Base-by-base conservation (phyloP, 768 basidiomycete species). In the Podaxis rugospora region DNA sequence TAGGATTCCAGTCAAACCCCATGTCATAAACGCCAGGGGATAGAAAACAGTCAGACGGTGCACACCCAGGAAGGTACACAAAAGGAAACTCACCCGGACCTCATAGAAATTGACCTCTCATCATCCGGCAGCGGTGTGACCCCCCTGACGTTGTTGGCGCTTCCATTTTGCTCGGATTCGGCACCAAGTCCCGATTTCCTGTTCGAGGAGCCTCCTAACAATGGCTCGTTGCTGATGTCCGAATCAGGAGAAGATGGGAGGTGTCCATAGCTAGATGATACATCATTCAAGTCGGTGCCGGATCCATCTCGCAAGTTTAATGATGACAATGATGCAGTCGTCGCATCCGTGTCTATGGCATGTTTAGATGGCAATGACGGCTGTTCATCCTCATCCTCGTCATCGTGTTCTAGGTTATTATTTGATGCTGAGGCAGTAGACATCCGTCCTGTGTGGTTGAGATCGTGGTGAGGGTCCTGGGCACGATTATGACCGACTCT, bases 201-300 rank as follows among this genome's bases (percentile, higher is more conserved):
- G 63, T 54, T 36, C 25, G 70, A 66, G 47, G 47, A 49, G 11
- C 47, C 47, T 62, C 66, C 66, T 58, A 80, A 65, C 46, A 79
- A 70, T 35, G 76, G 78, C 64, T 75, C 76, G 65, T 74, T 73
- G 23, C 71, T 72, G 46, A 76, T 57, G 18, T 71, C 67, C 2
- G 77, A 80, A 51, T 79, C 80, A 3, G 77, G 77, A 28, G 80
- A 78, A 54, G 82, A 81, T 42, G 76, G 76, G 40, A 81, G 69
- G 51, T 73, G 69, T 58, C 77, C 78, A 66, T 80, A 83, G 59
- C 72, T 68, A 46, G 70, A 63, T 27, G 71, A 66, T 16, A 62
- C 40, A 39, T 61, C 37, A 28, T 59, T 40, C 37, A 51, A 59
- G 37, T 40, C 32, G 5, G 55, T 25, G 18, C 42, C 59, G 23